These are phyloP conservation scores for Sesbania bispinosa DNA, from an alignment of 306 rosid species.

Conservation along the genomic window DNA sequence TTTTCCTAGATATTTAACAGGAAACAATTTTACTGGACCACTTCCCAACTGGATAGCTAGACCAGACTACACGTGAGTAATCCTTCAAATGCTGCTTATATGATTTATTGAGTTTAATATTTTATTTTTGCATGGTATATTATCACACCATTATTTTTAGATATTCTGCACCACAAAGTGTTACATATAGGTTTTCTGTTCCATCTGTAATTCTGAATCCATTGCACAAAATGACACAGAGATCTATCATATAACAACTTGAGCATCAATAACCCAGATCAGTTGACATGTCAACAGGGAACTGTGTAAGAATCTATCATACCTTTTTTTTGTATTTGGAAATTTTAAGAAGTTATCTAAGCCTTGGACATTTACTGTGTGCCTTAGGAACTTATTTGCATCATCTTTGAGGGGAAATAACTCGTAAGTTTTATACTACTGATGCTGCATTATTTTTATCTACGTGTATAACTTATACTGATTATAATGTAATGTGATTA, in stretches of 20 bases:
- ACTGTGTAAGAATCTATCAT: constrained; percentile 45
- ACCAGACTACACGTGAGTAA: constrained; percentile 39
- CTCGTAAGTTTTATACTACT: constrained; percentile 25
- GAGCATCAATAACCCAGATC: constrained; percentile 18
- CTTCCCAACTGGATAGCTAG: constrained; percentile 44
- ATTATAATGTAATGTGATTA: not conserved
- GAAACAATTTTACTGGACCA: constrained; percentile 61
- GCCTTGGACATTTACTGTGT: not conserved
- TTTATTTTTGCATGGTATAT: not conserved
- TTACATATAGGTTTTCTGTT: not conserved
- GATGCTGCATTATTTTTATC: not conserved
- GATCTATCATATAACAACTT: constrained; percentile 74
- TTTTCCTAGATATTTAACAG: constrained; percentile 54
- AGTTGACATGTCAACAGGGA: constrained; percentile 38
- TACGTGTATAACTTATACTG: not conserved
- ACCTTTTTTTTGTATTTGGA: not conserved
- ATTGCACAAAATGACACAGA: constrained; percentile 33
- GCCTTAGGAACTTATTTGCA: constrained; percentile 38
- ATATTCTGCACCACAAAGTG: not conserved
- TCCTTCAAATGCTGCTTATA: constrained; percentile 19
- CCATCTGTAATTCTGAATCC: constrained; percentile 1
- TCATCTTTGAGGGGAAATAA: constrained; percentile 30
- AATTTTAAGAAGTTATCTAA: constrained; percentile 16
- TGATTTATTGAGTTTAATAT: not conserved
- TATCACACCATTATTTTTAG: not conserved